Evolutionary conservation across 2,329 filamentous ascomycete genomes (phyloP).

Genomic region (Claviceps pusilla): DNA sequence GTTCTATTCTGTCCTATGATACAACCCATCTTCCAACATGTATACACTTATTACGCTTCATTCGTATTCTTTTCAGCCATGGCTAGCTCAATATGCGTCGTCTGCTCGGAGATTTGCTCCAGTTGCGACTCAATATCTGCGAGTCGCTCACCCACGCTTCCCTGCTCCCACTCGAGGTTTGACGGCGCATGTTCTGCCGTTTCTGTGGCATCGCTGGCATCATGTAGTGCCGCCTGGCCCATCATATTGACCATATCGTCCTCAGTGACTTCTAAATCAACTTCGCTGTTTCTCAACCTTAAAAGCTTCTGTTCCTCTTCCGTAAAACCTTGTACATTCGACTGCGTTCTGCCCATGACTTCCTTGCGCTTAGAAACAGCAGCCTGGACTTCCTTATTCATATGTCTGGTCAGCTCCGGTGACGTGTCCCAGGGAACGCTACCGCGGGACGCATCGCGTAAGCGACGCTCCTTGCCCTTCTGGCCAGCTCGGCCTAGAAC

Average conservation of each 20-base stretch:
- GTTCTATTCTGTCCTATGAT: neutral
- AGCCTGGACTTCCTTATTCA: conserved; percentile 17
- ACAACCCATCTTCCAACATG: neutral
- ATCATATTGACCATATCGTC: conserved; percentile 23
- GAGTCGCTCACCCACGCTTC: neutral
- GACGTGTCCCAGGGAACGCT: conserved; percentile 46
- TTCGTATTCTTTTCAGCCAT: neutral
- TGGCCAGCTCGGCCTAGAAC: conserved; percentile 75
- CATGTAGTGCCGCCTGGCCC: conserved; percentile 8
- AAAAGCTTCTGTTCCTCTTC: conserved; percentile 24
- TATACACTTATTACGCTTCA: neutral
- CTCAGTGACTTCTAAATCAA: conserved; percentile 18
- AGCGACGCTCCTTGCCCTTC: conserved; percentile 53
- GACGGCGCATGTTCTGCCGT: neutral
- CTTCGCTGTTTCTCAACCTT: conserved; percentile 12
- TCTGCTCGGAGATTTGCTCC: conserved; percentile 5
- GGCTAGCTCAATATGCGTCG: conserved; percentile 5
- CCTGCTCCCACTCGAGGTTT: neutral
- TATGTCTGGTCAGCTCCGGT: conserved; percentile 25
- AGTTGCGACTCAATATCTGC: conserved; percentile 10
- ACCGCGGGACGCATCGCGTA: conserved; percentile 46
- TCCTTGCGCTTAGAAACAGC: conserved; percentile 19
- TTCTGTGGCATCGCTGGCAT: neutral
- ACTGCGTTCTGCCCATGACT: conserved; percentile 22
- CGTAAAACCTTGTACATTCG: conserved; percentile 21